Conservation (phyloP, 768 basidiomycete species). For the Mycena alexandri region DNA sequence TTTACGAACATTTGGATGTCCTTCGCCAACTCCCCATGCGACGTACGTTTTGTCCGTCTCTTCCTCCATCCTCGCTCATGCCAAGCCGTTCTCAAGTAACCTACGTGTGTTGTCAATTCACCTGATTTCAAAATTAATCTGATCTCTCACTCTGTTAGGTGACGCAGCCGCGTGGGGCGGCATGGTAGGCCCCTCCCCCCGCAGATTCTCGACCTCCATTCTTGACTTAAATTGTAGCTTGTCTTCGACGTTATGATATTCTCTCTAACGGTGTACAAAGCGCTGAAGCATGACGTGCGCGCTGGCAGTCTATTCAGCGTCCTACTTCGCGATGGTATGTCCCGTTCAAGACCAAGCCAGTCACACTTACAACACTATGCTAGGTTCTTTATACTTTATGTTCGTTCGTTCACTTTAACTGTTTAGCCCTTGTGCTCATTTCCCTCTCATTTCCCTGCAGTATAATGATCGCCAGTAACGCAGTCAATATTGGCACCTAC, state of each 20-base stretch:
- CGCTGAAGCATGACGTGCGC: slow-evolving; percentile 12
- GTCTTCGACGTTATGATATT: slow-evolving; percentile 41
- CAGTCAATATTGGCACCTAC: slow-evolving; percentile 30
- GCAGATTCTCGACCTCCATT: background rate
- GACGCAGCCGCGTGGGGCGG: slow-evolving; percentile 5
- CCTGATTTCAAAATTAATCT: background rate
- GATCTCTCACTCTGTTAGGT: background rate
- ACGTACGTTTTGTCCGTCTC: background rate
- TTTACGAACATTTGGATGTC: slow-evolving; percentile 1
- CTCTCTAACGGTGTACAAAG: slow-evolving; percentile 38
- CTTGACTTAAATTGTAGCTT: slow-evolving; percentile 15
- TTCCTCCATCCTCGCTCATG: background rate
- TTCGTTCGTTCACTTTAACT: slow-evolving; percentile 4
- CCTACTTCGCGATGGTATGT: slow-evolving; percentile 33
- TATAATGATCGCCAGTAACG: slow-evolving; percentile 27
- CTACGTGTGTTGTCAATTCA: background rate
- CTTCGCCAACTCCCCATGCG: background rate
- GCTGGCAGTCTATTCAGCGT: slow-evolving; percentile 16
- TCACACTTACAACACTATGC: background rate
- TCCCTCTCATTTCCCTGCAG: slow-evolving; percentile 5
- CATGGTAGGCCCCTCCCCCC: background rate
- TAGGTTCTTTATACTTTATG: slow-evolving; percentile 33
- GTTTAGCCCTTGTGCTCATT: background rate
- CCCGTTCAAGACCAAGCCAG: background rate
- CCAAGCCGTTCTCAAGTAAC: background rate